Base-by-base conservation (phyloP, 306 rosid genomes). In the Malus orientalis region DNA sequence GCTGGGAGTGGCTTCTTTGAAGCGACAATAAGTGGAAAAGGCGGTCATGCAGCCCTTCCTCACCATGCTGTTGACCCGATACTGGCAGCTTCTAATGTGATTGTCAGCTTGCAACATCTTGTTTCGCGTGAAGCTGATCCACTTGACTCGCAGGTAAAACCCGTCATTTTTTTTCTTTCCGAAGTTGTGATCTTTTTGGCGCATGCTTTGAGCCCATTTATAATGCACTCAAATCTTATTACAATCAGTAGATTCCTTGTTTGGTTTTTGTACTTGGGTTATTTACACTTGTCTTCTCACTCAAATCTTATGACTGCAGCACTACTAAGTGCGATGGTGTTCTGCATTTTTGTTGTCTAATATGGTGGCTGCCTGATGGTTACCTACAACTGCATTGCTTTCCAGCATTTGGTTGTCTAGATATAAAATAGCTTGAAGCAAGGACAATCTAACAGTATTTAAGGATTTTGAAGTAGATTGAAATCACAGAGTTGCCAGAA, bases 111-210 rank as follows among this genome's bases (percentile, higher is more conserved):
- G 78, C 97, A 94, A 59, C 89, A 90, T 73, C 89, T 91, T 63
- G 91, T 94, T 78, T 91, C 97, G 40, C 96, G 97, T 0, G 98
- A 94, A 87, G 96, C 96, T 7, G 89, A 94, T 86, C 98, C 97
- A 71, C 79, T 90, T 11, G 97, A 94, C 63, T 84, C 97, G 19
- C 91, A 88, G 93, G 97, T 88, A 74, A 71, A 40, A 29, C 45
- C 60, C 36, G 22, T 33, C 18, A 53, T 79, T 16, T 64, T 16
- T 74, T 71, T 14, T 38, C 49, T 70, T 58, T 61, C 64, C 27
- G 20, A 42, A 53, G 20, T 49, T 51, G n/a, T 49, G 29, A 11
- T 20, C 20, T 36, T 38, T 63, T 14, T 33, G 33, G 44, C 4
- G 45, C 53, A 2, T 22, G 33, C 33, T 61, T 40, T 40, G 44